These are phyloP conservation scores for Globisporangium nodosum DNA, from an alignment of 352 stramenopile genomes.

Conservation along the genomic window DNA sequence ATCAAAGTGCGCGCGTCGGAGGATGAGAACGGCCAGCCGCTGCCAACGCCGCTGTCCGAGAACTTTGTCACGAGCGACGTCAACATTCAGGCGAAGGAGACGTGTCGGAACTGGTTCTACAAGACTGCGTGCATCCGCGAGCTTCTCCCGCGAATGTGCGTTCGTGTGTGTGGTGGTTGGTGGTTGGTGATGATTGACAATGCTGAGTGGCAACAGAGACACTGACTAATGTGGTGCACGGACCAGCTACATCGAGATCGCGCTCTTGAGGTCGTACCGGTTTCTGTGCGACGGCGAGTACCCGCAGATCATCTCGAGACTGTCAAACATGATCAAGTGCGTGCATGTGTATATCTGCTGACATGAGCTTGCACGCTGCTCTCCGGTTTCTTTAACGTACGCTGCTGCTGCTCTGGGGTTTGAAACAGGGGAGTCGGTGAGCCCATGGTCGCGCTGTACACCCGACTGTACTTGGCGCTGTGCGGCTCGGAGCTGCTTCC, in stretches of 20 bases:
- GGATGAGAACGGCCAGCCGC: slow-evolving; percentile 47
- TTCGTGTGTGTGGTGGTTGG: background rate
- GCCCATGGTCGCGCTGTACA: slow-evolving; percentile 84
- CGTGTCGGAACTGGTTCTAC: slow-evolving; percentile 93
- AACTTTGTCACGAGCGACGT: slow-evolving; percentile 78
- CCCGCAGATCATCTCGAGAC: slow-evolving; percentile 68
- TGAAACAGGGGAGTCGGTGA: slow-evolving; percentile 73
- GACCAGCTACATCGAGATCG: slow-evolving; percentile 80
- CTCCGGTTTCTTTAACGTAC: background rate
- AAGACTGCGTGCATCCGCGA: slow-evolving; percentile 92
- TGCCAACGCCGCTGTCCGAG: slow-evolving; percentile 47
- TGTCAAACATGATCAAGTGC: slow-evolving; percentile 88
- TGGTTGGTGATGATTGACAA: background rate
- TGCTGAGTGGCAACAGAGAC: background rate
- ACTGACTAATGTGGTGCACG: background rate
- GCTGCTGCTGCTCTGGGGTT: background rate
- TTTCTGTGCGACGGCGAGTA: slow-evolving; percentile 90
- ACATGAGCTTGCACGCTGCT: background rate
- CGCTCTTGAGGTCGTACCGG: slow-evolving; percentile 83
- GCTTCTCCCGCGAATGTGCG: slow-evolving; percentile 86
- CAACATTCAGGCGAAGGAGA: slow-evolving; percentile 87
- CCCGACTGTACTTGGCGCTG: slow-evolving; percentile 77
- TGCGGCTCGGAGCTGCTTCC: slow-evolving; percentile 55
- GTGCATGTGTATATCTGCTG: slow-evolving; percentile 1
- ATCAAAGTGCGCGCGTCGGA: slow-evolving; percentile 65